phyloP scores from a whole-genome alignment of 768 basidiomycete species.

The Podaxis rugospora region DNA sequence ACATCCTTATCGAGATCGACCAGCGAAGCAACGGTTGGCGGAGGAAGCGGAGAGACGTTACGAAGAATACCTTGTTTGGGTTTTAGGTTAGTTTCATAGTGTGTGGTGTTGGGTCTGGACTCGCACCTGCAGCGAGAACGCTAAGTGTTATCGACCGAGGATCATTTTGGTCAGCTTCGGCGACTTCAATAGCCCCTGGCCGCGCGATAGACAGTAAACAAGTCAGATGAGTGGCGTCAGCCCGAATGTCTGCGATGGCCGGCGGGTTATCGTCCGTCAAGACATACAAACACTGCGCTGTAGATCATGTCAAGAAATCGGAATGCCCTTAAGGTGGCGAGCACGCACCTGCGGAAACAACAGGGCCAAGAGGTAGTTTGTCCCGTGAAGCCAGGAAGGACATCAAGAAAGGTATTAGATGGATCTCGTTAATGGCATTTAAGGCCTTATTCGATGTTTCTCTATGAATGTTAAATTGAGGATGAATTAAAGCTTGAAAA shows the following conservation, averaged over 20 bases:
- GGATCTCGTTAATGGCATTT: slow-evolving; percentile 77
- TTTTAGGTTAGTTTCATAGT: neutral
- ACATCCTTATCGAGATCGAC: slow-evolving; percentile 71
- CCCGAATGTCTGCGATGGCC: slow-evolving; percentile 60
- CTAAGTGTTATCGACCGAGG: slow-evolving; percentile 49
- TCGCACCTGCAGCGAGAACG: slow-evolving; percentile 65
- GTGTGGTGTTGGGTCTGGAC: neutral
- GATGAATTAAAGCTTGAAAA: neutral
- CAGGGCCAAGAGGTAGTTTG: slow-evolving; percentile 64
- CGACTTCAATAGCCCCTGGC: slow-evolving; percentile 26
- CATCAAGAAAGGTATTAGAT: slow-evolving; percentile 80
- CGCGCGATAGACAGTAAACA: slow-evolving; percentile 63
- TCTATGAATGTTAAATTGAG: slow-evolving; percentile 37
- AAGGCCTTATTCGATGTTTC: slow-evolving; percentile 94
- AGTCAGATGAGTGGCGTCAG: slow-evolving; percentile 55
- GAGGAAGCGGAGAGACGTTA: slow-evolving; percentile 73
- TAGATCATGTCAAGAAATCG: neutral
- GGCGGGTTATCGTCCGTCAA: slow-evolving; percentile 88
- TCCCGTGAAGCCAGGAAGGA: slow-evolving; percentile 78
- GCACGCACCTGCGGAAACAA: slow-evolving; percentile 72
- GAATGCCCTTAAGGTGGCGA: neutral
- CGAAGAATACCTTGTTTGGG: slow-evolving; percentile 59
- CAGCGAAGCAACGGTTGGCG: slow-evolving; percentile 55
- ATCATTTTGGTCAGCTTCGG: slow-evolving; percentile 41
- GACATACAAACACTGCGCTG: slow-evolving; percentile 91